phyloP scores from a whole-genome alignment of 2,329 filamentous ascomycete genomes.

The Celoporthe dispersa region DNA sequence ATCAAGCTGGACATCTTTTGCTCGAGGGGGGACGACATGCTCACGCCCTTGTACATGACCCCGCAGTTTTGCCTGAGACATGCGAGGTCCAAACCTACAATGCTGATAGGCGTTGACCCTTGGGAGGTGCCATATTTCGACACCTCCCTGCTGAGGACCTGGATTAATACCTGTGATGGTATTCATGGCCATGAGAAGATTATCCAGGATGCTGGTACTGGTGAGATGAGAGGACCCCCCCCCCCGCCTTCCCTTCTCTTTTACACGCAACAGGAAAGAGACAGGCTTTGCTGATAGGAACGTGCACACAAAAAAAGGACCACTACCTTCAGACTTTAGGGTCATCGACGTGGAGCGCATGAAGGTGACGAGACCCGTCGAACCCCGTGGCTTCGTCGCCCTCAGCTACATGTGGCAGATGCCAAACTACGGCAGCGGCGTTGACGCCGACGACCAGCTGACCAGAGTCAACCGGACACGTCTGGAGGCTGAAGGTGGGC shows the following conservation, averaged over 20 bases:
- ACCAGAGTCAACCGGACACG: neutral
- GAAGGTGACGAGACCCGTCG: constrained; percentile 6
- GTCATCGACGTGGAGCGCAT: constrained; percentile 13
- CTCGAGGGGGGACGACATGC: constrained; percentile 5
- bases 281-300: neutral
- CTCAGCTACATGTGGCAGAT: constrained; percentile 11
- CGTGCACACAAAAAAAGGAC: neutral
- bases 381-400: constrained; percentile 1
- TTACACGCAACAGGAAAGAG: neutral
- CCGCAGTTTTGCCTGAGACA: constrained; percentile 8
- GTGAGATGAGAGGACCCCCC: neutral
- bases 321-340: constrained; percentile 8
- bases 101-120: constrained; percentile 7
- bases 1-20: constrained; percentile 11
- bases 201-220: neutral
- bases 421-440: neutral
- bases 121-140: constrained; percentile 15
- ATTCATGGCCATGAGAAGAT: constrained; percentile 5
- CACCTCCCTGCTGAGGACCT: neutral
- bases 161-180: constrained; percentile 14
- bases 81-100: neutral
- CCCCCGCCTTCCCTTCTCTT: neutral
- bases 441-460: neutral
- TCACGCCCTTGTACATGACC: constrained; percentile 4
- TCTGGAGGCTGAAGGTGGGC: constrained; percentile 4